phyloP scores from a whole-genome alignment of 495 filamentous ascomycete genomes.

The Xylaria cubensis region DNA sequence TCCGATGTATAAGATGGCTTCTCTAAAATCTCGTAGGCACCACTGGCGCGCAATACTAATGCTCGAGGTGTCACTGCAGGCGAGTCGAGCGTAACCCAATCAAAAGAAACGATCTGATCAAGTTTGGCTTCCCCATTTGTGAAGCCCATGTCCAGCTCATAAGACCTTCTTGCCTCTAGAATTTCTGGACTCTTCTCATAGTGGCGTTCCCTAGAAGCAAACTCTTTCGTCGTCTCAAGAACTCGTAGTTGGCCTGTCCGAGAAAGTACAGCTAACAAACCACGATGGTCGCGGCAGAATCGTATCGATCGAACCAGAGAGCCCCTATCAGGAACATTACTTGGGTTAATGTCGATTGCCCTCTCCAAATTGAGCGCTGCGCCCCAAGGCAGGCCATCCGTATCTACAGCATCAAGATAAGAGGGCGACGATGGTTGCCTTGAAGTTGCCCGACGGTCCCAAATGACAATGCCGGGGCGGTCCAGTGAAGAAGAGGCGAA shows the following conservation, averaged over 20 bases:
- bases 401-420: constrained; percentile 56
- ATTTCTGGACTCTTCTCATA: constrained; percentile 55
- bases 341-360: constrained; percentile 62
- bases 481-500: constrained; percentile 83
- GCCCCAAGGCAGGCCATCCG: constrained; percentile 59
- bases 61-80: constrained; percentile 67
- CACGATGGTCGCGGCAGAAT: constrained; percentile 76
- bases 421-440: constrained; percentile 51
- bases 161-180: constrained; percentile 57
- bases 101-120: constrained; percentile 81
- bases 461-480: constrained; percentile 78
- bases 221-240: constrained; percentile 71
- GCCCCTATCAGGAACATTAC: constrained; percentile 50
- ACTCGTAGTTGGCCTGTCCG: constrained; percentile 80
- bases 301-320: constrained; percentile 77
- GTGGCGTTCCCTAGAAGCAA: constrained; percentile 46
- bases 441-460: constrained; percentile 79
- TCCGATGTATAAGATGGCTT: constrained; percentile 62
- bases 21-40: constrained; percentile 69
- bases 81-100: constrained; percentile 74
- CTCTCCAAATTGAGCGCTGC: constrained; percentile 71
- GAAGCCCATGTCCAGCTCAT: constrained; percentile 60
- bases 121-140: constrained; percentile 54
- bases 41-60: constrained; percentile 71
- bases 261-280: constrained; percentile 76